Conservation (phyloP, 768 basidiomycete species). For the Amanita brunnescens region DNA sequence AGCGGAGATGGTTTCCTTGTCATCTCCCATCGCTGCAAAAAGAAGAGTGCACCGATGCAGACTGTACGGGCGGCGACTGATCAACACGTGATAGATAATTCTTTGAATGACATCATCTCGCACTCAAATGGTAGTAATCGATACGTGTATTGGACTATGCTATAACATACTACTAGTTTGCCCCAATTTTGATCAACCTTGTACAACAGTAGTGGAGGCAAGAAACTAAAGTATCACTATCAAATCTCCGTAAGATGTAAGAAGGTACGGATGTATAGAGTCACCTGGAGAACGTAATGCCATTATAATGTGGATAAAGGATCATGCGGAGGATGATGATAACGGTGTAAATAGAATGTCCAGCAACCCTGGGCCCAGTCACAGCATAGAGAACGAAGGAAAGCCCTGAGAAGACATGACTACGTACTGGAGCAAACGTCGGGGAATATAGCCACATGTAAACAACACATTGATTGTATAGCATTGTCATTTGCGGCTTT, state of each 20-base stretch:
- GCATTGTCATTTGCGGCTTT: not conserved
- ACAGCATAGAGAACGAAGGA: not conserved
- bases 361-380: not conserved
- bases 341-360: not conserved
- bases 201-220: not conserved
- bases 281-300: constrained; percentile 3
- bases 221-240: constrained; percentile 1
- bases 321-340: not conserved
- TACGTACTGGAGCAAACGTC: not conserved
- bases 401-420: not conserved
- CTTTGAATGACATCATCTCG: not conserved
- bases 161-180: constrained; percentile 3
- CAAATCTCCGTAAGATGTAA: not conserved
- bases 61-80: not conserved
- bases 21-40: constrained; percentile 1
- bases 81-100: constrained; percentile 2
- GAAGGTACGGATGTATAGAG: not conserved
- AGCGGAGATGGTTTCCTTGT: not conserved
- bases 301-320: constrained; percentile 6
- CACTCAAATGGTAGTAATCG: not conserved
- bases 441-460: not conserved
- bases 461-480: not conserved
- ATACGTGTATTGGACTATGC: not conserved
- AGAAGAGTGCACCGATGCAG: not conserved
- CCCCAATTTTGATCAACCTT: not conserved